Percentiles rank a stretch among this genome's conserved stretches.
Conservation (phyloP, 352 stramenopile species). For the Pythium biforme region DNA sequence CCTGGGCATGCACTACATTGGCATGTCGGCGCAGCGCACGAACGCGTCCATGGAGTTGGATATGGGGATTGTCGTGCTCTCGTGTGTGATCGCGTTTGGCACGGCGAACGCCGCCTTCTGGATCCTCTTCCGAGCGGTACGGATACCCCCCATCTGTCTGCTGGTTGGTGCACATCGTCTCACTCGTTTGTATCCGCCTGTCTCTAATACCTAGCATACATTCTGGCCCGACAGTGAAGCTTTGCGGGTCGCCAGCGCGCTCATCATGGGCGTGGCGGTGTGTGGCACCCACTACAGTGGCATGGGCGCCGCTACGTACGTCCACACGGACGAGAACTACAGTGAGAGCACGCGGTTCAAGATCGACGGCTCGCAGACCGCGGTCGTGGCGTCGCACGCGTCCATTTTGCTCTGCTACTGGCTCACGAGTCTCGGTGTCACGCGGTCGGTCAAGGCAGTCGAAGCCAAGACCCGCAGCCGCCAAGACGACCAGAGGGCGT, state of each 20-base stretch:
- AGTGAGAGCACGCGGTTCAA: constrained; percentile 25
- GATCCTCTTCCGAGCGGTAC: constrained; percentile 73
- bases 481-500: background rate
- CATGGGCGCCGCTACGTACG: constrained; percentile 55
- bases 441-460: constrained; percentile 14
- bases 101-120: constrained; percentile 67
- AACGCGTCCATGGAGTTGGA: constrained; percentile 47
- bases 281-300: constrained; percentile 69
- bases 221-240: constrained; percentile 56
- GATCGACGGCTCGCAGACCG: constrained; percentile 34
- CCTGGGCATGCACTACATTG: constrained; percentile 74
- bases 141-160: too few relatives aligned
- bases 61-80: constrained; percentile 41
- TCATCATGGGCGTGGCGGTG: constrained; percentile 76
- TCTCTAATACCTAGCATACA: constrained; percentile 33
- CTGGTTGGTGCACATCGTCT: background rate
- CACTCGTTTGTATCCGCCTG: background rate
- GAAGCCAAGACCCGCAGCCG: constrained; percentile 3
- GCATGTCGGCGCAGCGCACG: constrained; percentile 66
- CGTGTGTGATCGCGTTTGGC: constrained; percentile 56
- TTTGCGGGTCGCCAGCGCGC: constrained; percentile 48
- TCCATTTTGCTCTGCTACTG: constrained; percentile 64
- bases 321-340: constrained; percentile 39
- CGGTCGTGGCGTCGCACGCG: constrained; percentile 45
- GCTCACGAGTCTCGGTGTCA: constrained; percentile 30